Percentiles rank a stretch among this genome's conserved stretches.
phyloP scores from a whole-genome alignment of 495 filamentous ascomycete species.

The Corynascus novoguineensis region DNA sequence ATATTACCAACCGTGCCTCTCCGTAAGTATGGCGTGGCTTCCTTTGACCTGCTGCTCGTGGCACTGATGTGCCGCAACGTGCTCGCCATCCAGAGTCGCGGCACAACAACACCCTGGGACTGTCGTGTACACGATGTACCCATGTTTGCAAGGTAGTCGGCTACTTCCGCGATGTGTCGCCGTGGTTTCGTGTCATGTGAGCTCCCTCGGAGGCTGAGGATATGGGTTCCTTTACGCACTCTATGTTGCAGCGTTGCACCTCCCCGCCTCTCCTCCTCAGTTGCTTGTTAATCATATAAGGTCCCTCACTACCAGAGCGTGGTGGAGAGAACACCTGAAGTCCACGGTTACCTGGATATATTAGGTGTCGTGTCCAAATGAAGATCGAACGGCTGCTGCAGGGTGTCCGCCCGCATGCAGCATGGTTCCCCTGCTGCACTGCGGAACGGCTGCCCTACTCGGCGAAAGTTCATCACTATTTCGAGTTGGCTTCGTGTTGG shows the following conservation, averaged over 20 bases:
- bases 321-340: background rate
- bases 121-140: background rate
- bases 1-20: too few relatives aligned
- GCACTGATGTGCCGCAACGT: background rate
- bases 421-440: too few relatives aligned
- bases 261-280: background rate
- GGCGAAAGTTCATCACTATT: too few relatives aligned
- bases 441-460: too few relatives aligned
- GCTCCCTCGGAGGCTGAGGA: slow-evolving; percentile 1
- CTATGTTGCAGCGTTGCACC: background rate
- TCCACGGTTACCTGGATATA: too few relatives aligned
- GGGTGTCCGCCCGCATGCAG: background rate
- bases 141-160: background rate
- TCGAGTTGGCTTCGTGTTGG: background rate
- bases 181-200: slow-evolving; percentile 16
- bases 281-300: background rate
- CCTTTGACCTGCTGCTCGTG: background rate
- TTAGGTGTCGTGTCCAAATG: background rate
- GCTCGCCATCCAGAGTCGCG: background rate
- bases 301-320: background rate
- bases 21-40: too few relatives aligned
- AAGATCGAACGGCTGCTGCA: background rate
- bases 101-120: background rate
- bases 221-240: background rate
- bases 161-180: background rate